These are phyloP conservation scores for Potentilla sterilis DNA, from an alignment of 306 rosid species.

Conservation along the genomic window DNA sequence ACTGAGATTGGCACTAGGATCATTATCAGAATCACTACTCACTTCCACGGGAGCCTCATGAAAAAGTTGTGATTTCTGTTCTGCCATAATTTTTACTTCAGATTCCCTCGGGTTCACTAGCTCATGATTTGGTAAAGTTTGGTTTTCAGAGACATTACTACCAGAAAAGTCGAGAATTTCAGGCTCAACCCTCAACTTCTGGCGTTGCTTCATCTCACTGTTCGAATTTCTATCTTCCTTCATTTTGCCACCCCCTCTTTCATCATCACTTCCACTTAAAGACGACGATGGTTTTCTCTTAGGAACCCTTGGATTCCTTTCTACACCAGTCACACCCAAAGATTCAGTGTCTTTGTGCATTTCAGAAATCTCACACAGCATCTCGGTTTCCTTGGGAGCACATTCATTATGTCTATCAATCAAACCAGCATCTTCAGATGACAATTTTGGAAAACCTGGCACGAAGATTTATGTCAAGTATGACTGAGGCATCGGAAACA, in stretches of 20 bases:
- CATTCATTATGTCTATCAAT: slow-evolving; percentile 24
- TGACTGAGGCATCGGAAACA: background rate
- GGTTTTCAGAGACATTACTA: slow-evolving; percentile 1
- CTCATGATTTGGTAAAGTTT: background rate
- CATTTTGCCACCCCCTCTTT: slow-evolving; percentile 1
- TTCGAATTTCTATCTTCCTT: background rate
- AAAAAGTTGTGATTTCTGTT: background rate
- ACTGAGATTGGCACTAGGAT: background rate
- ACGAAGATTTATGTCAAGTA: slow-evolving; percentile 4
- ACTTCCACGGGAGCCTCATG: background rate
- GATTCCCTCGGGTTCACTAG: background rate
- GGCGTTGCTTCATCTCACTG: slow-evolving; percentile 2
- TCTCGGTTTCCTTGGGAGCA: background rate
- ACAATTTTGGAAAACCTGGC: slow-evolving; percentile 15
- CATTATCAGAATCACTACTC: background rate
- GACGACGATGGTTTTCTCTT: slow-evolving; percentile 27
- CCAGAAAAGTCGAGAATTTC: background rate
- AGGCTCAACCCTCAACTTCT: background rate
- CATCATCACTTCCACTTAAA: slow-evolving; percentile 3
- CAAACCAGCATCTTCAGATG: slow-evolving; percentile 10
- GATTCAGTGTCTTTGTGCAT: background rate
- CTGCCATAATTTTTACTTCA: slow-evolving; percentile 7
- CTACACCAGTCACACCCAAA: background rate
- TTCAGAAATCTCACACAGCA: background rate
- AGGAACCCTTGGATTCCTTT: background rate